Base-by-base conservation (phyloP, 2,329 filamentous ascomycete genomes). In the Tolypocladium pustulatum region DNA sequence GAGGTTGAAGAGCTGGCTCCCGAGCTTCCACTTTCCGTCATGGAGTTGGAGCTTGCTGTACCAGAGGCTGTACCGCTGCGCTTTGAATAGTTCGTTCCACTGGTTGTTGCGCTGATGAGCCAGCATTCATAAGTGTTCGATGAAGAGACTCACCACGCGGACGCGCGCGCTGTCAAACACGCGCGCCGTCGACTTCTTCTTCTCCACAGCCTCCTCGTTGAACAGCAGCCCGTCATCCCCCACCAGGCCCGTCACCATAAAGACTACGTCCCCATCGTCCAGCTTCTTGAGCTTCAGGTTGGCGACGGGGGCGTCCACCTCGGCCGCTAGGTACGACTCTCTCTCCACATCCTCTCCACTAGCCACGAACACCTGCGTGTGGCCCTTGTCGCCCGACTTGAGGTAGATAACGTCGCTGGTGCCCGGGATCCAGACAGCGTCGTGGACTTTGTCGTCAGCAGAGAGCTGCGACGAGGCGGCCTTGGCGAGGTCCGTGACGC, bases 361-460 rank as follows among this genome's bases (percentile, higher is more conserved):
- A 20, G 66, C 64, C 9, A 73, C 63, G 27, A 69, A 62, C 20
- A 76, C 59, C 53, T 68, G 66, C 3, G 71, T 75, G 27, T 58
- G 56, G 0, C 73, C 74, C 8, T 64, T 59, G 2, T 66, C 66
- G 1, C 61, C 65, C 1, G 66, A 65, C 55, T 65, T 55, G 25
- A 62, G 52, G 7, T 56, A 60, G 51, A 63, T 22, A 41, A 63
- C 53, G n/a, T 62, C 53, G 34, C 57, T 37, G 27, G 49, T 52
- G n/a, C 66, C 63, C 3, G 71, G 72, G 36, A 77, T 61, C 75
- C 75, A 78, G 30, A 61, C 55, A 2, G 68, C 67, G 30, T 75
- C 71, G 55, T 69, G 66, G 4, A 70, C 65, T 9, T 66, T 66
- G 41, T 66, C 59, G 58, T 68, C 64, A 15, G 65, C 64, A 10